Evolutionary conservation across 1,284 basidiomycete species (phyloP).

Genomic region (Naganishia sp.): DNA sequence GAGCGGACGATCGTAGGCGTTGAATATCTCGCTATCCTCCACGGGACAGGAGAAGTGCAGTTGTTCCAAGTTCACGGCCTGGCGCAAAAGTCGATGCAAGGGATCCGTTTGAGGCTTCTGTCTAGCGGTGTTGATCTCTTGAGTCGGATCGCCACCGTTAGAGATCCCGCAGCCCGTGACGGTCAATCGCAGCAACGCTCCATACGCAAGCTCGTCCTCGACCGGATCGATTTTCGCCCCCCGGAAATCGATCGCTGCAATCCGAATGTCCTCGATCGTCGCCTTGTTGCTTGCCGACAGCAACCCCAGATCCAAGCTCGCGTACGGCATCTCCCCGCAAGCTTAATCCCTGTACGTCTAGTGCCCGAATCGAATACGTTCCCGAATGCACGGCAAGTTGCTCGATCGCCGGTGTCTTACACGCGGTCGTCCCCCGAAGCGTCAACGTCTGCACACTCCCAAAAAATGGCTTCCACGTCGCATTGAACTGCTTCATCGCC

Average conservation of each 20-base stretch:
- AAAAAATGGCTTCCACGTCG: constrained; percentile 1
- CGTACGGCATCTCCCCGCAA: neutral
- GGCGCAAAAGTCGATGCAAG: neutral
- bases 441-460: constrained; percentile 8
- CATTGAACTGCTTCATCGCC: constrained; percentile 19
- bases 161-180: too few species aligned
- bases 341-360: neutral
- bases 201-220: too few species aligned
- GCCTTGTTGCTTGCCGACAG: neutral
- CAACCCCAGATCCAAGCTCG: constrained; percentile 2
- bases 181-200: too few species aligned
- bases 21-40: neutral
- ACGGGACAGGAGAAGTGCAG: neutral
- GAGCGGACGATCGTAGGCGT: neutral
- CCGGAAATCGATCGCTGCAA: neutral
- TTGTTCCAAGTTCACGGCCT: constrained; percentile 2
- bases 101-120: neutral
- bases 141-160: too few species aligned
- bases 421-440: constrained; percentile 5
- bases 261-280: neutral
- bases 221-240: too few species aligned
- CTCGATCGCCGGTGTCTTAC: neutral
- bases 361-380: neutral
- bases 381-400: constrained; percentile 1
- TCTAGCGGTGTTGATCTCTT: neutral